Evolutionary conservation across 257 asterid species (phyloP), one percentile per base, ranked within the genome.

Genomic region (Leptodermis oblonga): DNA sequence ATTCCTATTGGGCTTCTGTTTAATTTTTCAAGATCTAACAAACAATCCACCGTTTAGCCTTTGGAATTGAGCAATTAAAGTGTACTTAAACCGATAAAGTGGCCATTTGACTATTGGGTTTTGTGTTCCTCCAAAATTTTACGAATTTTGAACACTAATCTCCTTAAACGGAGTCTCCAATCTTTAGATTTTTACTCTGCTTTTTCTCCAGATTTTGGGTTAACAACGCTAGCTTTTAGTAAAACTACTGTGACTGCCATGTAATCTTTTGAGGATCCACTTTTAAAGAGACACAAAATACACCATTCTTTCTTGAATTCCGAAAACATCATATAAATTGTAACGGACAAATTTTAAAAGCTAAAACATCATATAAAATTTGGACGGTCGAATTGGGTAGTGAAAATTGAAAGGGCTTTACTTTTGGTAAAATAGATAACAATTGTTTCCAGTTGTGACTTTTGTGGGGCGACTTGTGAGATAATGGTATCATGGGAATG

Each of bases 41-140:
- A n/a, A n/a, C n/a, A n/a, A n/a, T n/a, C n/a, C 61, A 25, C 61
- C 23, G 61, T 25, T 54, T 28, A 28, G 62, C 36, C 36, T 55
- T 55, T 28, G 56, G n/a, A 14, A 17, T 25, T 28, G 37, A 43
- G 36, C 37, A 9, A 39, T 12, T 37, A 17, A 64, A 42, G 69
- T 28, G 4, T 14, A 42, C 45, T 28, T 41, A 41, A 37, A 62
- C 67, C 67, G 33, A 64, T 14, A 64, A 64, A 64, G 54, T 13
- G 1, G 28, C 3, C 31, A 23, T 58, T 30, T 28, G 63, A 58
- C 63, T 58, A 34, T 62, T 37, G 67, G 31, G 31, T 36, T 62
- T 37, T 20, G 26, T 48, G 23, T n/a, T 51, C 7, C 28, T 51
- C 58, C 22, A 22, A n/a, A 6, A n/a, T 20, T 51, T 2, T 5